Base-by-base conservation (phyloP, 208 protist species). In the Leishmania guyanensis region DNA sequence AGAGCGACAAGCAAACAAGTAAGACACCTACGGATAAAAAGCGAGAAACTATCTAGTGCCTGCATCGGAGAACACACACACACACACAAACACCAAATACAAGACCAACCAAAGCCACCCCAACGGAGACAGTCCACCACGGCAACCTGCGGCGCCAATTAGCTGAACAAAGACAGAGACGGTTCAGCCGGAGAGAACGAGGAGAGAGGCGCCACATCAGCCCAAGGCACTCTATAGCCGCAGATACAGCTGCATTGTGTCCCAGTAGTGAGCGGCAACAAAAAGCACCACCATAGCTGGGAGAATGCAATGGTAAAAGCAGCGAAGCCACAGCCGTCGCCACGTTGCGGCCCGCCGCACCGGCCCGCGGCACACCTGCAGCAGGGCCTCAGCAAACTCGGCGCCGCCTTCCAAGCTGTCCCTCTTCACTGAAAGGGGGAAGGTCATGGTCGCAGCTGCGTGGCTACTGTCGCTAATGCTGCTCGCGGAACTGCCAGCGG, bases 291-390 rank as follows among this genome's bases (percentile, higher is more conserved):
- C 26, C n/a, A 48, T n/a, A 66, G 64, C 36, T 4, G 77, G 74
- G 22, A 81, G 6, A 16, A 84, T 26, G 43, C 53, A n/a, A 29
- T 84, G 66, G 54, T 83, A 84, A 36, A 84, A 77, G 51, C 80
- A 64, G 14, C 77, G 26, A 64, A 85, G 46, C 82, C 82, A 85
- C 22, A 64, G 62, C 20, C 62, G 72, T 29, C 76, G 62, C 80
- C 76, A 80, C 46, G 53, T 33, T 5, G 56, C 51, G 6, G 75
- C 76, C 26, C 56, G 77, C 64, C 39, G 65, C 22, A 60, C 33
- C 16, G 82, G 77, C 14, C 71, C 82, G 16, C 58, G 71, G 39
- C n/a, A 78, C 22, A 66, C 69, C 20, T 16, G 22, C 60, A 36
- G 9, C 20, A 80, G 9, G 10, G 60, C 22, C 76, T 53, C 60